Evolutionary conservation across 331 rosid genomes (phyloP).

Genomic region (Malus hybrid): DNA sequence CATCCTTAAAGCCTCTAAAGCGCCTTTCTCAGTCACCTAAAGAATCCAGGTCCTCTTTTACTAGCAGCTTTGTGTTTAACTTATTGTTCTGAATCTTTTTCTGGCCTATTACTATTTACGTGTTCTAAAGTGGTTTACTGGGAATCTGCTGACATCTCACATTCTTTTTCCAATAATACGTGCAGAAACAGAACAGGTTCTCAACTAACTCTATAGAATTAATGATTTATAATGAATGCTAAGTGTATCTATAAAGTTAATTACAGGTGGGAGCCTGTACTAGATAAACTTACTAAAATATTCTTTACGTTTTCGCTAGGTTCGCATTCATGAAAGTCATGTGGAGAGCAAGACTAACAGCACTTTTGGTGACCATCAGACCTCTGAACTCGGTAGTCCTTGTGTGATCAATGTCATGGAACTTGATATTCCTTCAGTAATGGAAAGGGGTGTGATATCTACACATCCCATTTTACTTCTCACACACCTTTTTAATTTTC

Average conservation of each 20-base stretch:
- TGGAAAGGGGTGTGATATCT: slow-evolving; percentile 21
- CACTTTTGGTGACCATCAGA: no score
- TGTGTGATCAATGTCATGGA: slow-evolving; percentile 14
- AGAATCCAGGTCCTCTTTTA: slow-evolving; percentile 42
- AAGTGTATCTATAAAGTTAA: slow-evolving; percentile 3
- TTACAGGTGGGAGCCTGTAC: slow-evolving; percentile 6
- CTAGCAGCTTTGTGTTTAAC: slow-evolving; percentile 1
- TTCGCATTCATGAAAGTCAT: slow-evolving; percentile 29
- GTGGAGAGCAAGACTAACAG: slow-evolving; percentile 8
- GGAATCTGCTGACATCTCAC: slow-evolving; percentile 13
- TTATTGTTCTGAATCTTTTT: background rate
- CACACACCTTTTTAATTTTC: no score
- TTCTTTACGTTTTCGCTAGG: background rate
- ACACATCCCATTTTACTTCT: no score
- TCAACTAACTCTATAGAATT: background rate
- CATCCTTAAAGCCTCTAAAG: slow-evolving; percentile 49
- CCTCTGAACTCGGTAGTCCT: no score
- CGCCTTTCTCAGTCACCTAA: slow-evolving; percentile 43
- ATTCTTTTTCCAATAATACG: slow-evolving; percentile 19
- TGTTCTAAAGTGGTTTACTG: background rate
- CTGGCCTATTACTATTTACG: background rate
- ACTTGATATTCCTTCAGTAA: slow-evolving; percentile 31
- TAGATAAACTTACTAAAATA: slow-evolving; percentile 4
- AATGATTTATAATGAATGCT: background rate
- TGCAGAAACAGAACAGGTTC: slow-evolving; percentile 55